Base-by-base conservation (phyloP, 441 rosid species). In the Flueggea neowawraea region DNA sequence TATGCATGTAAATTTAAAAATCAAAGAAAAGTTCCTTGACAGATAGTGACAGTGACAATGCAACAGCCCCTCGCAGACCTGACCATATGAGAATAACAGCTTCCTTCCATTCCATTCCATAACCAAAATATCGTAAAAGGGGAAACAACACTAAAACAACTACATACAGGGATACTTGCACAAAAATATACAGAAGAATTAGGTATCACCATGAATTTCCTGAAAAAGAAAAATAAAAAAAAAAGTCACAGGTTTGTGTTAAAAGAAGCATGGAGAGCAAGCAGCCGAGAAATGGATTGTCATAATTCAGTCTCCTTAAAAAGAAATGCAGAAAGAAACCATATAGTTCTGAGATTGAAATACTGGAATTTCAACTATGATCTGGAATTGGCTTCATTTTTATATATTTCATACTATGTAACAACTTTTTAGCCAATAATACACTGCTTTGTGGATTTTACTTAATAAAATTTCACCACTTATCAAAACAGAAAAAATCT, bases 21-120 rank as follows among this genome's bases (percentile, higher is more conserved):
- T 6, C 13, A 4, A 17, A 22, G 53, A 64, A 66, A 74, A 84
- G 85, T 83, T 78, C 97, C 94, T 90, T 90, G 33, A 94, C 91
- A n/a, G 90, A 90, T 55, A 94, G 78, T 56, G 97, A 85, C 63
- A 94, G 96, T 60, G 98, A 74, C 55, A 94, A 72, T 10, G 97
- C 96, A 73, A 94, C 97, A 65, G 95, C 96, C 64, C 98, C 98
- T 15, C 97, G 86, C 67, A 90, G 80, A 58, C 98, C 98, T 61
- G 98, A 79, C 98, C 98, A 94, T 69, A 74, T 64, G 68, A 94
- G 90, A 66, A 94, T 84, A 28, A 64, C 61, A 50, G 90, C 89
- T 84, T 94, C 98, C 82, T 87, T 90, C 96, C 88, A 89, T 52
- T 94, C 95, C 83, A 94, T 80, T 55, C 98, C 98, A 75, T 94